Evolutionary conservation across 352 stramenopile genomes (phyloP).

Genomic region (Pythium monospermum): DNA sequence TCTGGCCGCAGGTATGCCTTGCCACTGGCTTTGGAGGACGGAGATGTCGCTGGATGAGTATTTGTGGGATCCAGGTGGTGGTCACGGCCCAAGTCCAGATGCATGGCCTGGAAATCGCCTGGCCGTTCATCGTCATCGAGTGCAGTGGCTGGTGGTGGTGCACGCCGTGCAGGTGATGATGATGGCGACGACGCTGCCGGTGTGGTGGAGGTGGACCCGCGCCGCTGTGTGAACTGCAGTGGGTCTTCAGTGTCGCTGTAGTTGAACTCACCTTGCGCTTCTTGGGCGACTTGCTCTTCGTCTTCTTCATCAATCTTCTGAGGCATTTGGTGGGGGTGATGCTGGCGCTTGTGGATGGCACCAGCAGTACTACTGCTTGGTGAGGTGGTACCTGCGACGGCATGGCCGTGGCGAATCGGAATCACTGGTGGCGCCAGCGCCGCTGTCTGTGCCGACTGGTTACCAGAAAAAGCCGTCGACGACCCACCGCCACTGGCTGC

Average conservation of each 20-base stretch:
- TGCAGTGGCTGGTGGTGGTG: background rate
- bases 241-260: slow-evolving; percentile 12
- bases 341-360: slow-evolving; percentile 1
- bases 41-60: slow-evolving; percentile 5
- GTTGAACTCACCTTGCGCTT: slow-evolving; percentile 23
- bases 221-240: background rate
- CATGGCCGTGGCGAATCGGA: no score
- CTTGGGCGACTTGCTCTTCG: slow-evolving; percentile 33
- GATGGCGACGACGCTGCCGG: background rate
- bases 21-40: no score
- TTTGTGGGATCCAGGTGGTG: no score
- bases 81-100: slow-evolving; percentile 2
- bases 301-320: slow-evolving; percentile 50
- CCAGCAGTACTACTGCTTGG: background rate
- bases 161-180: background rate
- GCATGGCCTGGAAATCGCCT: slow-evolving; percentile 14
- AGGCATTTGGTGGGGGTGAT: slow-evolving; percentile 5
- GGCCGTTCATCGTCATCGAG: slow-evolving; percentile 9
- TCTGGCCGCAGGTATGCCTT: no score
- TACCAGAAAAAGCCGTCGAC: background rate
- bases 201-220: background rate
- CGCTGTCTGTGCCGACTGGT: background rate
- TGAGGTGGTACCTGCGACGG: no score
- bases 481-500: background rate
- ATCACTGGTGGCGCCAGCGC: background rate